Evolutionary conservation across 345 rosid species (phyloP), one percentile per base, ranked within the genome.

Genomic region (Cardamine resedifolia): DNA sequence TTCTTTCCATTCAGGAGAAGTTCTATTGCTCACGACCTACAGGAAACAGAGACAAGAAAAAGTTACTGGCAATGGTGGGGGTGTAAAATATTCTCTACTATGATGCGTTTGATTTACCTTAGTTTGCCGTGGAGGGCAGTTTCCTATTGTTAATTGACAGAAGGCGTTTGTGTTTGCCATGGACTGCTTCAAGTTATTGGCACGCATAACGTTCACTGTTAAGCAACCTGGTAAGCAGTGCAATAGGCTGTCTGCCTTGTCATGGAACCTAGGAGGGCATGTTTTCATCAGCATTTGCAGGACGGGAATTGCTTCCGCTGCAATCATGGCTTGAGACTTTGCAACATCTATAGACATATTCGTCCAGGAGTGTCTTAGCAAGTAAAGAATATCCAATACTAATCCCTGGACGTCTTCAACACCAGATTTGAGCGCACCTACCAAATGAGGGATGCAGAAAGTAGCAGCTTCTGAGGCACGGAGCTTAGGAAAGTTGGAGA

Each of bases 181-280:
- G 48, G 96, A 71, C 80, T 90, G 97, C 81, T 87, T 87, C 60
- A 93, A 82, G 86, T 90, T 90, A 71, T 79, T 86, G 44, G 97
- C 98, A 21, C 88, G 96, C 80, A 80, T 83, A 24, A 93, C 81
- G 7, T 86, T 88, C 26, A 93, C 98, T 2, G 90, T 86, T 78
- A 93, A 80, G 77, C 87, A 85, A 56, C 97, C 98, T 10, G 98
- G 98, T 76, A 93, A 81, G 82, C 98, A 93, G 73, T 88, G 98
- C 78, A 93, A 81, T 49, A 93, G 73, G 74, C 83, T 77, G 70
- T 90, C 98, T 47, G 91, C 96, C 78, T 85, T 87, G 62, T 93
- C 96, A 33, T 88, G 97, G 76, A 87, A 90, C 78, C 86, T 84
- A 6, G 93, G 92, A 15, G 95, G 96, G 77, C 92, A 86, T 27